Conservation (phyloP, 805 yeast species). For the Yamadazyma olivae region DNA sequence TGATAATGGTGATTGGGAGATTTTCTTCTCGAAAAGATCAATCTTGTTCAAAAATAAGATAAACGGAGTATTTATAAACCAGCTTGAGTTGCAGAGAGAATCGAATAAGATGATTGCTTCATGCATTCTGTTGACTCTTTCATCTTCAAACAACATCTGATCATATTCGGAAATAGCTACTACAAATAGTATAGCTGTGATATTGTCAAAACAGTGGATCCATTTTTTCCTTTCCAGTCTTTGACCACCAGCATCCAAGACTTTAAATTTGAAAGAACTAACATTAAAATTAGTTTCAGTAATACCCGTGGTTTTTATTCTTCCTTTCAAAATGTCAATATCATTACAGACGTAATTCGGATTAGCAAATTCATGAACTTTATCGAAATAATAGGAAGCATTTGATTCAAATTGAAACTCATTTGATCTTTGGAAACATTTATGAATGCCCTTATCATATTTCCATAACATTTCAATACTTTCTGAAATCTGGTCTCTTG, state of each 20-base stretch:
- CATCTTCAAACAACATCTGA: conserved; percentile 88
- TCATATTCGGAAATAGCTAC: conserved; percentile 91
- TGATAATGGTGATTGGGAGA: conserved; percentile 61
- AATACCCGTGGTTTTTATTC: conserved; percentile 95
- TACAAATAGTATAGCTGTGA: conserved; percentile 84
- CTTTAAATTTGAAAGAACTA: conserved; percentile 60
- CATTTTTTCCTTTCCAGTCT: conserved; percentile 87
- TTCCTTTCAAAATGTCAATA: conserved; percentile 81
- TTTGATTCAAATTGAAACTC: conserved; percentile 84
- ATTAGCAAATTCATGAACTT: conserved; percentile 61
- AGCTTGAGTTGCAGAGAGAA: conserved; percentile 75
- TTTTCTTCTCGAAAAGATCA: conserved; percentile 74
- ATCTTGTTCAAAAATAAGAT: conserved; percentile 86
- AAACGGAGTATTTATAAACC: conserved; percentile 85
- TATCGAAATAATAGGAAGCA: conserved; percentile 76
- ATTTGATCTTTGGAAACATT: conserved; percentile 58
- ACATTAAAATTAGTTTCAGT: conserved; percentile 80
- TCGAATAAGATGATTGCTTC: conserved; percentile 86
- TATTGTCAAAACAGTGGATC: conserved; percentile 92
- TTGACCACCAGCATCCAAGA: conserved; percentile 96
- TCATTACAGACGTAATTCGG: conserved; percentile 69
- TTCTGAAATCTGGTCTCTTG: conserved; percentile 58
- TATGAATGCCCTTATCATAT: conserved; percentile 62
- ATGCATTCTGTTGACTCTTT: conserved; percentile 82
- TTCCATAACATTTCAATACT: conserved; percentile 73